Percentiles rank a stretch among this genome's conserved stretches.
Evolutionary conservation across 2,329 filamentous ascomycete species (phyloP).

Genomic region (Fusarium algeriense): DNA sequence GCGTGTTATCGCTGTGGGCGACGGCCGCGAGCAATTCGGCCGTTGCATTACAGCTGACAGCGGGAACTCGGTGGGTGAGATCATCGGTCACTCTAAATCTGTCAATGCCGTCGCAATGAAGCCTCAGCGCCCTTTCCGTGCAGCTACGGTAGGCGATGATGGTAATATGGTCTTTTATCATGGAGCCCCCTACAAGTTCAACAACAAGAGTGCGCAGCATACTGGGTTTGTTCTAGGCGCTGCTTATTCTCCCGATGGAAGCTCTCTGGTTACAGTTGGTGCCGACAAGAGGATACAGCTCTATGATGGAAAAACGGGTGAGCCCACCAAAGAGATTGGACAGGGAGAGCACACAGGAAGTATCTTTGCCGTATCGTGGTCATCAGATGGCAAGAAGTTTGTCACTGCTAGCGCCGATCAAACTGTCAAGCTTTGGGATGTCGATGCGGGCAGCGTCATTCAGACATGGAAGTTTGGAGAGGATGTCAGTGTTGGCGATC

Average conservation of each 20-base stretch:
- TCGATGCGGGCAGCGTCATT: conserved; percentile 78
- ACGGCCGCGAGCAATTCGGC: conserved; percentile 93
- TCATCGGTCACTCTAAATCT: conserved; percentile 88
- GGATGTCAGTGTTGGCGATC: conserved; percentile 79
- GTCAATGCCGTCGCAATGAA: conserved; percentile 93
- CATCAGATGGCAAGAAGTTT: conserved; percentile 84
- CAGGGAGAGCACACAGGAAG: conserved; percentile 91
- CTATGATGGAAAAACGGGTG: conserved; percentile 96
- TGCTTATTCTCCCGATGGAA: conserved; percentile 91
- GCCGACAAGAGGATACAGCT: conserved; percentile 94
- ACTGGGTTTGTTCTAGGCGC: conserved; percentile 90
- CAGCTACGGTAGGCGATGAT: conserved; percentile 92
- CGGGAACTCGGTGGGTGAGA: conserved; percentile 95
- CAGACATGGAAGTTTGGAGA: conserved; percentile 91
- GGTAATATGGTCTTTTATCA: conserved; percentile 91
- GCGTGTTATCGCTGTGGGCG: conserved; percentile 94
- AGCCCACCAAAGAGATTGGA: conserved; percentile 80
- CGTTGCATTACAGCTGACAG: conserved; percentile 96
- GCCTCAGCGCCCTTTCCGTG: conserved; percentile 89
- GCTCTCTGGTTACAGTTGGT: conserved; percentile 84
- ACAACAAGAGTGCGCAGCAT: conserved; percentile 83
- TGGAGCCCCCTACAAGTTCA: conserved; percentile 96
- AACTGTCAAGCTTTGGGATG: conserved; percentile 95
- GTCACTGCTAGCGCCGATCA: conserved; percentile 95
- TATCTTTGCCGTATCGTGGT: conserved; percentile 93